A percentile compares a stretch with the other conserved stretches of the same genome.
Evolutionary conservation across 2,329 filamentous ascomycete genomes (phyloP).

Genomic region (Aspergillus hiratsukae): DNA sequence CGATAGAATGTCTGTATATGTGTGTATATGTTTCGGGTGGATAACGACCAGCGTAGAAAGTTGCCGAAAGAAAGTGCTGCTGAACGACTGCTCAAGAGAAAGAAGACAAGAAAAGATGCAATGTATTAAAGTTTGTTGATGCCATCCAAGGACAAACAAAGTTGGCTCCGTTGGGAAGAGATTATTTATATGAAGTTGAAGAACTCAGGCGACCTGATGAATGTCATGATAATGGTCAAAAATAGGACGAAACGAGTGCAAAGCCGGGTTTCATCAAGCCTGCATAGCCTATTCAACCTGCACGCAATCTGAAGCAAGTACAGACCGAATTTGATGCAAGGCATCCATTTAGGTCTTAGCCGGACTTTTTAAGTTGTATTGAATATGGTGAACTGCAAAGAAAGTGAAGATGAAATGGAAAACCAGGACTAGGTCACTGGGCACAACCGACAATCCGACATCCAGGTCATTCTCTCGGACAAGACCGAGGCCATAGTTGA

Average conservation of each 20-base stretch:
- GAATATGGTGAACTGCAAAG: neutral
- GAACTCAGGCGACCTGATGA: neutral
- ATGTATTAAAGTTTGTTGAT: neutral
- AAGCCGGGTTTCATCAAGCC: neutral
- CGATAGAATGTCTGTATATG: neutral
- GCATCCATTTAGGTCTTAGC: slow-evolving; percentile 1
- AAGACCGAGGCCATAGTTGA: slow-evolving; percentile 12
- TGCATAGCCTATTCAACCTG: neutral
- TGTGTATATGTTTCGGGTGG: neutral
- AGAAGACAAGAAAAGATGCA: neutral
- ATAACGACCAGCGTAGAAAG: neutral
- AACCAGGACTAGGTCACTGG: neutral
- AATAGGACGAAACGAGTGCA: neutral
- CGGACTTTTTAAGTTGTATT: neutral
- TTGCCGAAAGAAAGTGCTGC: neutral
- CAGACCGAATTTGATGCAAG: slow-evolving; percentile 2
- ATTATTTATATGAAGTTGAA: slow-evolving; percentile 1
- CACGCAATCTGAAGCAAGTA: neutral
- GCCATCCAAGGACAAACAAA: neutral
- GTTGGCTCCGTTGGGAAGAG: neutral
- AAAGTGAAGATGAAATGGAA: neutral
- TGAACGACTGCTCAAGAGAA: neutral
- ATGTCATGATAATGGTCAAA: neutral
- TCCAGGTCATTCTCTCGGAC: slow-evolving; percentile 9
- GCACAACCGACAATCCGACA: neutral